phyloP scores from a whole-genome alignment of 2,329 filamentous ascomycete genomes.

The Boeremia exigua region DNA sequence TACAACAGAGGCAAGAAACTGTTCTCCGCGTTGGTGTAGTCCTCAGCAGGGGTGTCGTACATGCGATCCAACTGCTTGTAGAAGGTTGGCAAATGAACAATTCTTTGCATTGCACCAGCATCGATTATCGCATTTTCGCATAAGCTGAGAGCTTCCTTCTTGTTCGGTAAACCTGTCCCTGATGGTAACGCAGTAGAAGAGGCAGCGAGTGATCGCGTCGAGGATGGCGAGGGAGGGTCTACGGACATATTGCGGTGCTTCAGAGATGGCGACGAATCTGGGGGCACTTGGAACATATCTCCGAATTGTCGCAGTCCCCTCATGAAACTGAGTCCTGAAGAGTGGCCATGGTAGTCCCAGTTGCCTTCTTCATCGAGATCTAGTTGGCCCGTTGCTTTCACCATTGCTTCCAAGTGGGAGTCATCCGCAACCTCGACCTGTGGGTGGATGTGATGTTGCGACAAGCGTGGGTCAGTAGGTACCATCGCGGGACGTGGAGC shows the following conservation, averaged over 20 bases:
- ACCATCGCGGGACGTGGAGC: conserved; percentile 30
- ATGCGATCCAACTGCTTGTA: conserved; percentile 77
- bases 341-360: conserved; percentile 94
- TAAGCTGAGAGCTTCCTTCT: conserved; percentile 61
- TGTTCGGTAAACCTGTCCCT: conserved; percentile 70
- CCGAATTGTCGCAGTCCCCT: conserved; percentile 87
- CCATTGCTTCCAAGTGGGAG: conserved; percentile 89
- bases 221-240: conserved; percentile 73
- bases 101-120: conserved; percentile 68
- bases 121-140: conserved; percentile 68
- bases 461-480: conserved; percentile 29
- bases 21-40: conserved; percentile 54
- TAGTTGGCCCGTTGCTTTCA: conserved; percentile 86
- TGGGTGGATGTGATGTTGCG: conserved; percentile 25
- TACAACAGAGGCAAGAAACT: conserved; percentile 57
- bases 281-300: conserved; percentile 71
- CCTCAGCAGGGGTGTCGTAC: conserved; percentile 68
- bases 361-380: conserved; percentile 90
- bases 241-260: conserved; percentile 60
- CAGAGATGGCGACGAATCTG: conserved; percentile 64
- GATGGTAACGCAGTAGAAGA: conserved; percentile 41
- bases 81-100: conserved; percentile 83
- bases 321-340: conserved; percentile 89
- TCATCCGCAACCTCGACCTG: conserved; percentile 52
- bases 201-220: conserved; percentile 67